phyloP scores from a whole-genome alignment of 2,329 filamentous ascomycete genomes.

The Raffaelea arxii region DNA sequence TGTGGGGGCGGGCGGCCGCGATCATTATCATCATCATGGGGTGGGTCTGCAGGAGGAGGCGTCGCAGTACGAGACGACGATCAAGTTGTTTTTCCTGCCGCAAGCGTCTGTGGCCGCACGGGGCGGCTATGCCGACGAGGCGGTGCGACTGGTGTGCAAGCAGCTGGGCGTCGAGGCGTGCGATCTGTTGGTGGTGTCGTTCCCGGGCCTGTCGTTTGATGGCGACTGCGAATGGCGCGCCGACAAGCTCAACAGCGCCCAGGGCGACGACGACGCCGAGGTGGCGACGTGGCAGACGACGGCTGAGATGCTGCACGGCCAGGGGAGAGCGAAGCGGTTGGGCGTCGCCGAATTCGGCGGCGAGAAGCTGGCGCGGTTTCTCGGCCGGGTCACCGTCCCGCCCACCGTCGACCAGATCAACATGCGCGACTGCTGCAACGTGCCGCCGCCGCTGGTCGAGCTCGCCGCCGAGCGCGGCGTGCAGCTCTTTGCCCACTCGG shows the following conservation, averaged over 20 bases:
- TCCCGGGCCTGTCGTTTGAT: conserved; percentile 88
- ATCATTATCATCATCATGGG: not conserved
- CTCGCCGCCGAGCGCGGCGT: conserved; percentile 78
- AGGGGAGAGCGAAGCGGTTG: conserved; percentile 63
- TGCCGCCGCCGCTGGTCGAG: conserved; percentile 75
- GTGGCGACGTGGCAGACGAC: conserved; percentile 60
- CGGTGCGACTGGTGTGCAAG: conserved; percentile 68
- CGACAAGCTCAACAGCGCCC: conserved; percentile 48
- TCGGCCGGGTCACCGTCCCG: conserved; percentile 58
- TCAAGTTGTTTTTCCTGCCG: conserved; percentile 89
- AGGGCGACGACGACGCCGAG: conserved; percentile 59
- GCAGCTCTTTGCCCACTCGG: conserved; percentile 85
- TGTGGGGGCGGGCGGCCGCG: conserved; percentile 2
- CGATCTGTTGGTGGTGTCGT: conserved; percentile 85
- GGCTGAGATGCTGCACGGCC: conserved; percentile 56
- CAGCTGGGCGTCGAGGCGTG: conserved; percentile 68
- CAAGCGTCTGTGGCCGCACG: conserved; percentile 55
- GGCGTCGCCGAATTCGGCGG: conserved; percentile 89
- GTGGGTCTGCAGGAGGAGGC: conserved; percentile 72
- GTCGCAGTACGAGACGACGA: conserved; percentile 82
- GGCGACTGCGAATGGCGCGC: conserved; percentile 79
- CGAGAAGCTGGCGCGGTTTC: conserved; percentile 68
- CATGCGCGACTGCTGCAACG: conserved; percentile 88
- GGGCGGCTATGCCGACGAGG: conserved; percentile 63
- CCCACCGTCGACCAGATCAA: conserved; percentile 95